A percentile compares a stretch with the other conserved stretches of the same genome.
phyloP scores from a whole-genome alignment of 23 red algal species.

The Agarophyton chilense region DNA sequence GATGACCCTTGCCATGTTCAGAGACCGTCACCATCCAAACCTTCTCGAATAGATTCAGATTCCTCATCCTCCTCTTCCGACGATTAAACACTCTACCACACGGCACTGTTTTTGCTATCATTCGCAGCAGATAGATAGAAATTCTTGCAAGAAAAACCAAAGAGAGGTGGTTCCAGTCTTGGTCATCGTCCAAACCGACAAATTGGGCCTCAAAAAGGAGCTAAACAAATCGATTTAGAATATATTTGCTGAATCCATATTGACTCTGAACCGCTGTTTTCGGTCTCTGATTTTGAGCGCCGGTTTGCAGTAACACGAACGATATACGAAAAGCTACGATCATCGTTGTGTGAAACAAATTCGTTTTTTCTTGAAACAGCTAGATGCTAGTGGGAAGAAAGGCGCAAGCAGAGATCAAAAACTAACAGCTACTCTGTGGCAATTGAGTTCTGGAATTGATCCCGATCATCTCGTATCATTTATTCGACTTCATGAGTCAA shows the following conservation, averaged over 20 bases:
- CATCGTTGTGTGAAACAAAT: background rate
- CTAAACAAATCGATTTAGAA: background rate
- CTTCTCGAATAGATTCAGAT: too few relatives aligned
- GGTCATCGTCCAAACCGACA: too few relatives aligned
- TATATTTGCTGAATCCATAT: slow-evolving; percentile 1
- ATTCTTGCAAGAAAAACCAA: too few relatives aligned
- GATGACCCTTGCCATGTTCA: too few relatives aligned
- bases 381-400: background rate
- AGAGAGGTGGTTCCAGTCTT: too few relatives aligned
- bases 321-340: background rate
- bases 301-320: background rate
- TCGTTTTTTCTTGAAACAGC: background rate
- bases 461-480: background rate
- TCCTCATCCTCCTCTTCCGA: too few relatives aligned
- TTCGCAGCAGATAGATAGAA: too few relatives aligned
- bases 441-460: background rate
- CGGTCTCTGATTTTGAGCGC: background rate
- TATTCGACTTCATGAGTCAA: slow-evolving; percentile 16
- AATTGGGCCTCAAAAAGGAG: too few relatives aligned
- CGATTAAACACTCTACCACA: too few relatives aligned
- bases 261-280: background rate
- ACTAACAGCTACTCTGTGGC: background rate
- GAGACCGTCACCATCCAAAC: too few relatives aligned
- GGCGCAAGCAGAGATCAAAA: background rate
- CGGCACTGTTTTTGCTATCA: too few relatives aligned